Evolutionary conservation across 768 basidiomycete species (phyloP).

Genomic region (Xanthoconium purpureum): DNA sequence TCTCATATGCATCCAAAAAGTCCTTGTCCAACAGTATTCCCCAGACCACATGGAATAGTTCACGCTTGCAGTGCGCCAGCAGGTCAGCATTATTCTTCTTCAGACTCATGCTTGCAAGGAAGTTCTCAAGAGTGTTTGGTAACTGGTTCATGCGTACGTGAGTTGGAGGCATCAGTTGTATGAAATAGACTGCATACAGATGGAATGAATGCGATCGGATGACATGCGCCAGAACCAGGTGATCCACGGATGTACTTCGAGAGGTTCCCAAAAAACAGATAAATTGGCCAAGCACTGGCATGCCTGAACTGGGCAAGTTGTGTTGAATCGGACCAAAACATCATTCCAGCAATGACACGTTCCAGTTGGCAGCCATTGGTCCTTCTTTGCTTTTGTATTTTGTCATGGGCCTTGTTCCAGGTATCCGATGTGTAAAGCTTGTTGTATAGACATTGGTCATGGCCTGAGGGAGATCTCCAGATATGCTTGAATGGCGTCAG

Average conservation of each 20-base stretch:
- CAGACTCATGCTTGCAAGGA: neutral
- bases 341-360: neutral
- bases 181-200: neutral
- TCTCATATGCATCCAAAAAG: no score
- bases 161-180: no score
- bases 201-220: conserved; percentile 3
- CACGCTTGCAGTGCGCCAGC: conserved; percentile 1
- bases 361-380: neutral
- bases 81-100: neutral
- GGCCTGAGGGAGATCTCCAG: conserved; percentile 11
- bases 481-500: conserved; percentile 23
- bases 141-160: neutral
- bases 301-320: conserved; percentile 16
- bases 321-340: conserved; percentile 23
- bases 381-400: neutral
- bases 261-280: neutral
- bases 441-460: conserved; percentile 15
- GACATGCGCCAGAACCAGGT: neutral
- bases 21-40: neutral
- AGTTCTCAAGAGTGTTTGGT: neutral
- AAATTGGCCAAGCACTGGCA: conserved; percentile 4
- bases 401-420: conserved; percentile 16
- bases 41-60: conserved; percentile 8
- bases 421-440: conserved; percentile 25
- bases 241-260: conserved; percentile 1